phyloP scores from a whole-genome alignment of 2,329 filamentous ascomycete species.

The Sclerotinia trifoliorum region DNA sequence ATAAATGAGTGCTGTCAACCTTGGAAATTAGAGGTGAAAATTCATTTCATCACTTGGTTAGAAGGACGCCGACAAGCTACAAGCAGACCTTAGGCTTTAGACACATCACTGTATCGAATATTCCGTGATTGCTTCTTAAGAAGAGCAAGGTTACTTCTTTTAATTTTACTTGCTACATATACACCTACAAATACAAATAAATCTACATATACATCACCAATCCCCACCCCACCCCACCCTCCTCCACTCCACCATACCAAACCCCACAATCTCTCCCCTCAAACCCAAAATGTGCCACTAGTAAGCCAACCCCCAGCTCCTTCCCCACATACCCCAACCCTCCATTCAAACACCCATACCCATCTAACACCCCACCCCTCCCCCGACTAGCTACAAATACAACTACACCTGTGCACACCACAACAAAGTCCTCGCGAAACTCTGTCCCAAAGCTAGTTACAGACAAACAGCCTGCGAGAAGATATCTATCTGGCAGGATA shows the following conservation, averaged over 20 bases:
- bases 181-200: too few species aligned
- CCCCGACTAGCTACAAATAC: constrained; percentile 35
- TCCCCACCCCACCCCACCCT: background rate
- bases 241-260: background rate
- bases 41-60: background rate
- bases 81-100: background rate
- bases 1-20: background rate
- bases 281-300: constrained; percentile 12
- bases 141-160: background rate
- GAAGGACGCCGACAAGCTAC: background rate
- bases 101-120: background rate
- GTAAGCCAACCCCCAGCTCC: background rate
- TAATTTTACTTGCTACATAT: too few species aligned
- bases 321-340: background rate
- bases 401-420: constrained; percentile 35
- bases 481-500: constrained; percentile 37
- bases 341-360: too few species aligned
- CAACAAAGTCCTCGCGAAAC: constrained; percentile 36
- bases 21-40: too few species aligned
- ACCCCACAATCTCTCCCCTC: too few species aligned
- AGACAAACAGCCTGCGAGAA: constrained; percentile 38
- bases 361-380: constrained; percentile 24
- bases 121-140: background rate
- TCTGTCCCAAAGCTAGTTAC: constrained; percentile 32
- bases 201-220: background rate